Evolutionary conservation across 225 moss, liverwort and hornwort species (phyloP), one percentile per base, ranked within the genome.

Genomic region (Rhytidiadelphus loreus): DNA sequence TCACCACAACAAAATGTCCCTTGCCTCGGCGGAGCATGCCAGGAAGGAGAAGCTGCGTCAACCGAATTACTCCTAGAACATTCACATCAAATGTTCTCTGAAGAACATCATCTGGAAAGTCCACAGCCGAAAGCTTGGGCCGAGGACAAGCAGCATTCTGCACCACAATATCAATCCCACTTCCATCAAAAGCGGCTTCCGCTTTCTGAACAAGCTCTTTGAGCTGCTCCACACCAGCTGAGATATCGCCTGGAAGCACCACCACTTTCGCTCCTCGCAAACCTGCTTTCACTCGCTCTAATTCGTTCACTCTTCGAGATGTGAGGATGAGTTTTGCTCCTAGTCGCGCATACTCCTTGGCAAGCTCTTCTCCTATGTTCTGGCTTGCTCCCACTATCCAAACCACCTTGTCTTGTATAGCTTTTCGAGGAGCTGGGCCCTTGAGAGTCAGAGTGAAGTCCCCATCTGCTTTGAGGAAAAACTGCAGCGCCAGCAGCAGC

Each of bases 311-410:
- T 66, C 97, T 92, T 76, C 97, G 96, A 28, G 96, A 85, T 82
- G 97, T 96, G 61, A 97, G 90, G 44, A 97, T 94, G 16, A 97
- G 88, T 85, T 92, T 97, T 15, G 97, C 97, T 81, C 97, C 97
- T 33, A 93, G 90, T 35, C 91, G 74, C 39, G 95, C 91, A 86
- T 95, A 97, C 82, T 95, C 95, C 57, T 92, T 92, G 19, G 95
- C 95, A 84, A 97, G 88, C 86, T 88, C 90, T 88, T 95, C 95
- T 83, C 97, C 97, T 59, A 95, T 95, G 81, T 96, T 95, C 82
- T 97, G 96, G 83, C 97, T 97, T 20, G 97, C 96, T 81, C 97
- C 97, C 41, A 94, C 91, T 68, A 97, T 94, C 97, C 97, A 97
- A 60, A 97, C 95, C 78, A 95, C 96, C 93, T 97, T 97, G 90